Conservation (phyloP, 495 filamentous ascomycete species). For the Hypoxylon perforatum region DNA sequence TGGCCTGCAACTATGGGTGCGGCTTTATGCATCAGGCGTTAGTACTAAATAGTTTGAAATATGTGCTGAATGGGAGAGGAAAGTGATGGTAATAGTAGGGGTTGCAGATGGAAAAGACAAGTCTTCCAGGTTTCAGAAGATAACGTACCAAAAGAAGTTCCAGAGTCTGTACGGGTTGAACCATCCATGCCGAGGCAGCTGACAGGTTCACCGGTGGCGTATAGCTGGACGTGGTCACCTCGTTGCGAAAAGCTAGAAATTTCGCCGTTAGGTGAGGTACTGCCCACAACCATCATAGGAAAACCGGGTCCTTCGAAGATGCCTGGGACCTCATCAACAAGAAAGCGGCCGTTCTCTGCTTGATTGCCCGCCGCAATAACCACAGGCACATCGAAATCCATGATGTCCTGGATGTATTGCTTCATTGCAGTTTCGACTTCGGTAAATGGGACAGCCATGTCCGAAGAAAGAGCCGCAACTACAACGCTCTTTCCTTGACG, state of each 20-base stretch:
- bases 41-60: not conserved
- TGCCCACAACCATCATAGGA: conserved; percentile 1
- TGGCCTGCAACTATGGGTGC: conserved; percentile 2
- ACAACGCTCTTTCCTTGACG: not conserved
- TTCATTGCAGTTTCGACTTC: not conserved
- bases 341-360: not conserved
- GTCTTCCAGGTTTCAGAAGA: not conserved
- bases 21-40: not conserved
- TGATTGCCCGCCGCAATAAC: not conserved
- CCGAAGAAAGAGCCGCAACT: not conserved
- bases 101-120: not conserved
- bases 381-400: conserved; percentile 1
- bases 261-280: not conserved
- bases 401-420: not conserved
- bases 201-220: not conserved
- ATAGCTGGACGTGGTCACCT: not conserved
- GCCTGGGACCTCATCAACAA: not conserved
- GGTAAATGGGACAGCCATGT: not conserved
- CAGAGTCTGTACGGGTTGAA: not conserved
- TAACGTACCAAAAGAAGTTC: not conserved
- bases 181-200: not conserved
- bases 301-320: not conserved
- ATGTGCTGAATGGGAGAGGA: not conserved
- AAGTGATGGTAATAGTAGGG: not conserved
- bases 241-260: not conserved